phyloP scores from a whole-genome alignment of 2,329 filamentous ascomycete genomes.

The Exophiala sp. region DNA sequence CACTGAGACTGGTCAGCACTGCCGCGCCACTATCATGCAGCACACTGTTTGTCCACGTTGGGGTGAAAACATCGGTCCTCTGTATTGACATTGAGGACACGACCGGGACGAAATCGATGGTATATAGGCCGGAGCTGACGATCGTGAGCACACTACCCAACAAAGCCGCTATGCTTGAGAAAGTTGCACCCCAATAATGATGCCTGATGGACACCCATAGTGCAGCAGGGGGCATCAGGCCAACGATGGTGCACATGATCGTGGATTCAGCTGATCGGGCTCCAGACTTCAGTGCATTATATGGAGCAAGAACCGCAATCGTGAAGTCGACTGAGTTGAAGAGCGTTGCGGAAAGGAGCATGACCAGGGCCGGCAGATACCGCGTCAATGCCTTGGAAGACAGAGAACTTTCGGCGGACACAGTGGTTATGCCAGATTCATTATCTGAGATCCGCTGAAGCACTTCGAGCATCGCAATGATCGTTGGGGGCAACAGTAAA shows the following conservation, averaged over 20 bases:
- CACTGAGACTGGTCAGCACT: constrained; percentile 16
- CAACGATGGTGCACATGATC: constrained; percentile 6
- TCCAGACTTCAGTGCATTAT: constrained; percentile 3
- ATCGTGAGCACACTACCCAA: constrained; percentile 27
- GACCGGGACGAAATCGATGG: constrained; percentile 21
- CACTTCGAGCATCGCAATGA: constrained; percentile 15
- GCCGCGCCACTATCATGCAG: constrained; percentile 18
- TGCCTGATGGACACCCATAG: constrained; percentile 7
- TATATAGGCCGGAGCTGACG: constrained; percentile 32
- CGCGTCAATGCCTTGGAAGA: constrained; percentile 24
- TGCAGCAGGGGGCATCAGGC: constrained; percentile 2
- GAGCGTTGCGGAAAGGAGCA: constrained; percentile 18
- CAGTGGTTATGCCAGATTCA: constrained; percentile 27
- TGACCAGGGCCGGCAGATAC: constrained; percentile 28
- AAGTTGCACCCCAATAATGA: constrained; percentile 20
- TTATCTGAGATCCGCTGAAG: constrained; percentile 23
- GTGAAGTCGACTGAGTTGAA: constrained; percentile 27
- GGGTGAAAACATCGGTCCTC: not conserved
- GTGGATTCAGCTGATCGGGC: not conserved
- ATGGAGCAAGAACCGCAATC: constrained; percentile 20
- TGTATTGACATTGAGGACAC: not conserved
- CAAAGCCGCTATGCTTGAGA: constrained; percentile 23
- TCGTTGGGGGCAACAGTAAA: constrained; percentile 24
- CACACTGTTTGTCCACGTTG: constrained; percentile 1
- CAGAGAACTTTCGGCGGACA: constrained; percentile 4